Evolutionary conservation across 75 land plant genomes (phyloP).

Genomic region (Azolla pinnata): DNA sequence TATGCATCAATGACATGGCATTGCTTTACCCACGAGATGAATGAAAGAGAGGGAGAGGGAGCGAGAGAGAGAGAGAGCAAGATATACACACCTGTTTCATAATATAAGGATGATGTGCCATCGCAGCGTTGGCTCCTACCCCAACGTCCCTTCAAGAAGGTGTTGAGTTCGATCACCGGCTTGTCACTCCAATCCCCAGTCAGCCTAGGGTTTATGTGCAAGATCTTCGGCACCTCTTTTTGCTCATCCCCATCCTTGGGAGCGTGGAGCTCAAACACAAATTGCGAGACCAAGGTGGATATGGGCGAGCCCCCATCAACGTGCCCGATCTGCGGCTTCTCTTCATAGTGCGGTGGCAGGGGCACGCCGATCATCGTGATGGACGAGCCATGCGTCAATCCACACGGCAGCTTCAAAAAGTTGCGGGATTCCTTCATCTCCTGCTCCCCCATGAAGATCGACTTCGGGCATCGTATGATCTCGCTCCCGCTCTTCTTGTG

Average conservation of each 20-base stretch:
- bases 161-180: slow-evolving; percentile 87
- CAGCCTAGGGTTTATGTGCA: slow-evolving; percentile 87
- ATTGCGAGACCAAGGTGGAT: slow-evolving; percentile 68
- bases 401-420: slow-evolving; percentile 68
- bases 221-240: slow-evolving; percentile 73
- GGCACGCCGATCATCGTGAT: slow-evolving; percentile 66
- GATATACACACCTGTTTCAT: slow-evolving; percentile 9
- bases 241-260: slow-evolving; percentile 70
- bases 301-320: slow-evolving; percentile 37
- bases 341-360: slow-evolving; percentile 46
- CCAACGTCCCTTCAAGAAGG: slow-evolving; percentile 26
- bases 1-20: too few relatives aligned
- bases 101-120: slow-evolving; percentile 22
- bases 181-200: slow-evolving; percentile 88
- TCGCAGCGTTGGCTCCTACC: slow-evolving; percentile 29
- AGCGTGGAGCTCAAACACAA: slow-evolving; percentile 76
- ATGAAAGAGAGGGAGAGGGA: not conserved
- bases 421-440: slow-evolving; percentile 22
- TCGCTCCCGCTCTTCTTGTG: not conserved
- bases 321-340: slow-evolving; percentile 45
- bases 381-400: slow-evolving; percentile 74
- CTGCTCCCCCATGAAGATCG: slow-evolving; percentile 30
- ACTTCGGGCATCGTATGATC: slow-evolving; percentile 42
- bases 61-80: not conserved
- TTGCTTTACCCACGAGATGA: too few relatives aligned